Percentiles rank a stretch among this genome's conserved stretches.
Evolutionary conservation across 1,139 yeast genomes (phyloP).

Genomic region (Magnusiomyces suaveolens): DNA sequence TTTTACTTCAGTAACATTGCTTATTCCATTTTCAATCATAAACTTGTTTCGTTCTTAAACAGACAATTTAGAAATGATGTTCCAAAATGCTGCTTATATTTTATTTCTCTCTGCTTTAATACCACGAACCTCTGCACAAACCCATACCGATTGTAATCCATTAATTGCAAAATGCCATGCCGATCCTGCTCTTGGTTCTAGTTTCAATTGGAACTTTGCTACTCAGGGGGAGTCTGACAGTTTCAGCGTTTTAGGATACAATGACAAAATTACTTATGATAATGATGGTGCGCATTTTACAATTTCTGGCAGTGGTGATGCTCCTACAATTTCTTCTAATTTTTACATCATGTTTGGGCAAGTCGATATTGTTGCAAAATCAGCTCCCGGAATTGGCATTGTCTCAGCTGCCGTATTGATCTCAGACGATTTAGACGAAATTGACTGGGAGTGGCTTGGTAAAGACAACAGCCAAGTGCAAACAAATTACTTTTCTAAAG

Average conservation of each 20-base stretch:
- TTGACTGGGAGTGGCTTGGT: conserved; percentile 80
- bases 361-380: conserved; percentile 59
- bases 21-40: too few relatives aligned
- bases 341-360: conserved; percentile 83
- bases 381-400: conserved; percentile 68
- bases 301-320: conserved; percentile 53
- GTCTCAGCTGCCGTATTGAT: conserved; percentile 74
- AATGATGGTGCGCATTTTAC: conserved; percentile 55
- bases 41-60: not conserved
- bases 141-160: conserved; percentile 23
- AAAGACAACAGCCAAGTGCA: conserved; percentile 64
- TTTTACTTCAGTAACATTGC: too few relatives aligned
- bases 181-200: conserved; percentile 18
- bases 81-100: not conserved
- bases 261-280: conserved; percentile 24
- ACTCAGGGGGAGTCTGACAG: conserved; percentile 15
- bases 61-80: not conserved
- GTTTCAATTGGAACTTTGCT: conserved; percentile 15
- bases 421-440: conserved; percentile 79
- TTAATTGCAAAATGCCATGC: conserved; percentile 12
- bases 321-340: conserved; percentile 65
- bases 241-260: conserved; percentile 13
- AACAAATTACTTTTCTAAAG: conserved; percentile 74
- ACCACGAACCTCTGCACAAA: conserved; percentile 18
- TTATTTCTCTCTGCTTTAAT: not conserved